Conservation (phyloP, 192 early-diverging fungal species). For the Helicostylum pulchrum region DNA sequence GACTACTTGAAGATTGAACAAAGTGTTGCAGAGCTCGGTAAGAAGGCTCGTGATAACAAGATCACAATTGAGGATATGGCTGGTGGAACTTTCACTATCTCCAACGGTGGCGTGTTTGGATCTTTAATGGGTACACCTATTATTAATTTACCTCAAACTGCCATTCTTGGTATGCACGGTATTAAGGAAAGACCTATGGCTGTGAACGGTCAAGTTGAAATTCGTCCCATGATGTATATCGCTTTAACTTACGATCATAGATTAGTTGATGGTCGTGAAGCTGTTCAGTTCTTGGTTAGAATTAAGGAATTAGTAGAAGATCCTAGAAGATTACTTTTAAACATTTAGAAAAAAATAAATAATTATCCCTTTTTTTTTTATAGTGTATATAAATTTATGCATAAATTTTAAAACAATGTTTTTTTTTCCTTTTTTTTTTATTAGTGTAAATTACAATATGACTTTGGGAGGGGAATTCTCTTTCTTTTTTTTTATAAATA, state of each 20-base stretch:
- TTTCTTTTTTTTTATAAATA: neutral
- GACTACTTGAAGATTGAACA: constrained; percentile 89
- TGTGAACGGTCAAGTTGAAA: constrained; percentile 81
- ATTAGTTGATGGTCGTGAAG: constrained; percentile 98
- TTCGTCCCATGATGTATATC: constrained; percentile 96
- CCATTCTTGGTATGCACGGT: constrained; percentile 98
- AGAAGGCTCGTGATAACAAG: constrained; percentile 90
- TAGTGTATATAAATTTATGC: no score
- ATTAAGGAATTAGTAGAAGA: constrained; percentile 97
- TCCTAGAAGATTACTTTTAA: constrained; percentile 85
- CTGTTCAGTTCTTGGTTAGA: constrained; percentile 96
- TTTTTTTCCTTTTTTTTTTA: neutral
- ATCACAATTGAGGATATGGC: constrained; percentile 98
- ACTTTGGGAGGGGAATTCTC: neutral
- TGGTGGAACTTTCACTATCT: constrained; percentile 98
- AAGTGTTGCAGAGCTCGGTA: constrained; percentile 82
- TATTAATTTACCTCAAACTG: constrained; percentile 96
- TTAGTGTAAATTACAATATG: neutral
- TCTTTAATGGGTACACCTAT: constrained; percentile 97
- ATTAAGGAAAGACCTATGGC: constrained; percentile 96
- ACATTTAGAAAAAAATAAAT: constrained; percentile 57
- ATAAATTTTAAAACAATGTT: neutral
- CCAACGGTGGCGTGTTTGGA: constrained; percentile 98
- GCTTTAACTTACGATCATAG: constrained; percentile 99
- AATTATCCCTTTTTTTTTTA: no score